phyloP scores from a whole-genome alignment of 2,329 filamentous ascomycete species.

The Claviceps citrina region DNA sequence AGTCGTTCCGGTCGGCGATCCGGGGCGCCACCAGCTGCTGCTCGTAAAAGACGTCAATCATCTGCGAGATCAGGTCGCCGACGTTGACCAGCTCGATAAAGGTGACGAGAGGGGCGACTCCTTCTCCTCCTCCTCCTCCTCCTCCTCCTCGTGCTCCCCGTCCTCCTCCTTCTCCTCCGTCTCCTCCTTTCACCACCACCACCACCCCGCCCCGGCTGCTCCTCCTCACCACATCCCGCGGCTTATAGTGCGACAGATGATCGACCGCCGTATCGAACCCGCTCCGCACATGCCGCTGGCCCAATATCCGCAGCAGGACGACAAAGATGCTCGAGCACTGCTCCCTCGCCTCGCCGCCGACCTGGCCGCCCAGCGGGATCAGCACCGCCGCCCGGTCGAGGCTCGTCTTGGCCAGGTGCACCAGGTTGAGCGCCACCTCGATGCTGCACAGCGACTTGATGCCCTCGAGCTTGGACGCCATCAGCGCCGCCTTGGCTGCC shows the following conservation, averaged over 20 bases:
- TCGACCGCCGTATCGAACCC: constrained; percentile 87
- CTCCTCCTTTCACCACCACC: too few relatives aligned
- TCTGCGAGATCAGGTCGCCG: constrained; percentile 92
- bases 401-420: constrained; percentile 75
- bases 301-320: constrained; percentile 65
- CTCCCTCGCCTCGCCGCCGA: constrained; percentile 67
- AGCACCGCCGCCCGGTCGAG: constrained; percentile 77
- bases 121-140: too few relatives aligned
- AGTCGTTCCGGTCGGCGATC: constrained; percentile 84
- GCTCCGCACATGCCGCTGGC: constrained; percentile 72
- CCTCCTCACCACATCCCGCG: too few relatives aligned
- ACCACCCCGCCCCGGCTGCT: too few relatives aligned
- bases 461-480: constrained; percentile 85
- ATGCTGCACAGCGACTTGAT: constrained; percentile 94
- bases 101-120: constrained; percentile 80
- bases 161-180: too few relatives aligned
- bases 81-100: constrained; percentile 97
- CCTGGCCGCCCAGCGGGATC: constrained; percentile 62
- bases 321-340: constrained; percentile 88
- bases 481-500: constrained; percentile 91
- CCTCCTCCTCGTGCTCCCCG: too few relatives aligned
- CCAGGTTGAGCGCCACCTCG: constrained; percentile 78
- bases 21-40: constrained; percentile 76
- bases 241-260: constrained; percentile 83
- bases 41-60: constrained; percentile 97